A percentile compares a stretch with the other conserved stretches of the same genome.
phyloP scores from a whole-genome alignment of 352 stramenopile species.

The Phytophthora colocasiae region DNA sequence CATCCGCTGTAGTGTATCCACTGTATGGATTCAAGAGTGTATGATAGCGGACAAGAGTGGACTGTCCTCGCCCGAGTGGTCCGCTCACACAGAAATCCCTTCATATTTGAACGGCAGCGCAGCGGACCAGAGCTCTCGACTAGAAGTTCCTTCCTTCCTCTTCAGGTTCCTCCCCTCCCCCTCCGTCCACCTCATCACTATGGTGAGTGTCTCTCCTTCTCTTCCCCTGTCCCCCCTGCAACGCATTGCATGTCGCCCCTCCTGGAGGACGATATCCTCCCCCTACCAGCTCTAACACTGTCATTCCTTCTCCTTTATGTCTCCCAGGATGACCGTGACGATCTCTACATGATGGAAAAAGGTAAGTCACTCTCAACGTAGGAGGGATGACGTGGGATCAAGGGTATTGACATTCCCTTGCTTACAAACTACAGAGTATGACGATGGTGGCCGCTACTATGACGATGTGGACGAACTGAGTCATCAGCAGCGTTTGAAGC shows the following conservation, averaged over 20 bases:
- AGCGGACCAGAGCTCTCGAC: conserved; percentile 18
- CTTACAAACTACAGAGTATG: conserved; percentile 27
- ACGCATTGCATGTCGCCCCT: conserved; percentile 1
- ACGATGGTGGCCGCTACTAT: conserved; percentile 37
- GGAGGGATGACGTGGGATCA: not conserved
- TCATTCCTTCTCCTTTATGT: not conserved
- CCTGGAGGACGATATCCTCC: not conserved
- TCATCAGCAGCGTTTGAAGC: conserved; percentile 51
- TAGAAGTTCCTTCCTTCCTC: conserved; percentile 3
- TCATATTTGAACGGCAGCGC: conserved; percentile 42
- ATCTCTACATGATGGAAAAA: conserved; percentile 55
- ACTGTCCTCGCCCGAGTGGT: conserved; percentile 14
- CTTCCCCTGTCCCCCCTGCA: not conserved
- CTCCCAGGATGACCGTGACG: conserved; percentile 51
- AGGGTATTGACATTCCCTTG: conserved; percentile 3
- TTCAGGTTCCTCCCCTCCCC: not conserved
- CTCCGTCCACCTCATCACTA: conserved; percentile 15
- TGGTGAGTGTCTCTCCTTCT: conserved; percentile 17
- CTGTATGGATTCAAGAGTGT: conserved; percentile 31
- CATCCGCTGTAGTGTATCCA: conserved; percentile 6
- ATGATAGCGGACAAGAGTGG: conserved; percentile 22
- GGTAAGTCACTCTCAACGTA: conserved; percentile 26
- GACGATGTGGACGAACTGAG: conserved; percentile 36
- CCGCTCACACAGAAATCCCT: conserved; percentile 24
- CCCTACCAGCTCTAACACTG: conserved; percentile 14